These are phyloP conservation scores for Trametes meyenii DNA, from an alignment of 768 basidiomycete species.

Conservation along the genomic window DNA sequence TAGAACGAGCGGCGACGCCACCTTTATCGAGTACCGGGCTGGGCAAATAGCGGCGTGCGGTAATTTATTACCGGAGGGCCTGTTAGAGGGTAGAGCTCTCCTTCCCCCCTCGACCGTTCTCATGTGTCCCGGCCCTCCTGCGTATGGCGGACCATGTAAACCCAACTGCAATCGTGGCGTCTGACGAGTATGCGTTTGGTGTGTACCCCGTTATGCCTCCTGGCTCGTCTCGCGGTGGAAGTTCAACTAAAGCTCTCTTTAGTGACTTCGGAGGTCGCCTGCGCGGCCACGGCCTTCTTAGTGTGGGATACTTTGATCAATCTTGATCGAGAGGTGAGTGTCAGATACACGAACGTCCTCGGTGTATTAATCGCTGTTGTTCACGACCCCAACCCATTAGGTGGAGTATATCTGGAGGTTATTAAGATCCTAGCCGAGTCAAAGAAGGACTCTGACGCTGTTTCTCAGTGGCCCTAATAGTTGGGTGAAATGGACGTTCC, in stretches of 20 bases:
- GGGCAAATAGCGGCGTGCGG: no score
- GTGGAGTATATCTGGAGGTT: conserved; percentile 1
- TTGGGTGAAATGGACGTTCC: conserved; percentile 25
- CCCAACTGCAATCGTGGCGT: background rate
- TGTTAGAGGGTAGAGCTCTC: no score
- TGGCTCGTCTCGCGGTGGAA: background rate
- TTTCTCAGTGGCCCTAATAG: background rate
- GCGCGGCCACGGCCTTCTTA: conserved; percentile 11
- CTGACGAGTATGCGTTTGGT: background rate
- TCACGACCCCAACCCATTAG: background rate
- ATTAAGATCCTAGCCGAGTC: no score
- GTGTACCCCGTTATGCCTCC: background rate
- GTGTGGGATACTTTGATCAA: conserved; percentile 26
- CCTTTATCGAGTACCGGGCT: no score
- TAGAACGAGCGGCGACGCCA: background rate
- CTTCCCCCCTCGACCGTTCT: no score
- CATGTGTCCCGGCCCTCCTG: no score
- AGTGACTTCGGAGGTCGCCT: conserved; percentile 10
- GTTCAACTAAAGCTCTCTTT: background rate
- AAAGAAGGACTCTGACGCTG: no score
- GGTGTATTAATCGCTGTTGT: background rate
- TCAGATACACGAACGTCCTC: background rate
- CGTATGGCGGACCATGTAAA: no score
- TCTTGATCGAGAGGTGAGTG: conserved; percentile 23
- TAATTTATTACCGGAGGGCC: no score